These are phyloP conservation scores for Cystobasidium slooffiae DNA, from an alignment of 1,284 basidiomycete genomes.

Conservation along the genomic window DNA sequence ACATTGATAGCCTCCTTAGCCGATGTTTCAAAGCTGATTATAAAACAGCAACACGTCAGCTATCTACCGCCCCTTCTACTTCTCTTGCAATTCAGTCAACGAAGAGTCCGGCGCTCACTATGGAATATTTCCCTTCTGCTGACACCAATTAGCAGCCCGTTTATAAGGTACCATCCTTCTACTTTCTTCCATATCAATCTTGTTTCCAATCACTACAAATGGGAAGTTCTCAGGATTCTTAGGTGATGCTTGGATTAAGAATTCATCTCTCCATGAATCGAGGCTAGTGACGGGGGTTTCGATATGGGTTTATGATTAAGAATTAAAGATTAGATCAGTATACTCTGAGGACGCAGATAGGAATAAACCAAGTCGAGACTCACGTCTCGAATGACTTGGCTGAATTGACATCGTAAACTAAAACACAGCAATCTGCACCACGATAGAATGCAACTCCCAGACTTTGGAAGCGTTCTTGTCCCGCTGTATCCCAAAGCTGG, in stretches of 20 bases:
- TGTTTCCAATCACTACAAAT: conserved; percentile 97
- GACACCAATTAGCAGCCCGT: conserved; percentile 99
- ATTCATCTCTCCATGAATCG: conserved; percentile 97
- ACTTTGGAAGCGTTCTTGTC: conserved; percentile 98
- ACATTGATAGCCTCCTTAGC: conserved; percentile 99
- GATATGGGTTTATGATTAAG: no score
- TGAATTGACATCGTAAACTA: conserved; percentile 99
- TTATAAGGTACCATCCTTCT: conserved; percentile 99
- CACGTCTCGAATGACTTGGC: conserved; percentile 93
- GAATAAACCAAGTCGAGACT: neutral
- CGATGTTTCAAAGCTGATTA: conserved; percentile 83
- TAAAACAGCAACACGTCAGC: neutral
- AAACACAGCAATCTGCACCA: conserved; percentile 97
- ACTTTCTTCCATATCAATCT: conserved; percentile 99
- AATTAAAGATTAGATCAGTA: neutral
- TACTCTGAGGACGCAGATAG: no score
- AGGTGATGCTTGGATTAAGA: conserved; percentile 95
- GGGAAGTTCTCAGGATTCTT: conserved; percentile 99
- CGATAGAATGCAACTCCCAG: conserved; percentile 98
- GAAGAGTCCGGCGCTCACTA: conserved; percentile 60
- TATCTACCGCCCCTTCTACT: no score
- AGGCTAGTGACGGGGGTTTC: conserved; percentile 57
- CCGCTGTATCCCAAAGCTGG: conserved; percentile 98
- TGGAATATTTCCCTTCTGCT: conserved; percentile 98
- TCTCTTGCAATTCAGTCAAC: neutral